Percentiles rank a stretch among this genome's conserved stretches.
These are phyloP conservation scores for Dipteronia sinensis DNA, from an alignment of 345 rosid species.

Conservation along the genomic window DNA sequence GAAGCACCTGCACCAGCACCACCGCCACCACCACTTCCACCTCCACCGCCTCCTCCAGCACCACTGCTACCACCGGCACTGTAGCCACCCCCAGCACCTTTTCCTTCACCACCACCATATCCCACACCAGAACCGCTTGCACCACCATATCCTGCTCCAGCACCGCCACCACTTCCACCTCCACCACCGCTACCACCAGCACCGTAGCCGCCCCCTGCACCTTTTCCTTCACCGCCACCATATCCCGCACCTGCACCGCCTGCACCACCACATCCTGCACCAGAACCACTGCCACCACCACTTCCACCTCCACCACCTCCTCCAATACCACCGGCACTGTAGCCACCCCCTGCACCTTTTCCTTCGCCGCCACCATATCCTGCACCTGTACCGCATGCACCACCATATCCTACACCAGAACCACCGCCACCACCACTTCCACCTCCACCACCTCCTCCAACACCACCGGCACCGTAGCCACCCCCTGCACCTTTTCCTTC, in stretches of 20 bases:
- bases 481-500: not conserved
- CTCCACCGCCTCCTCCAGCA: no score
- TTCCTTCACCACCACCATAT: slow-evolving; percentile 7
- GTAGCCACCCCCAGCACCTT: no score
- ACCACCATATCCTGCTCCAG: not conserved
- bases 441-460: slow-evolving; percentile 15
- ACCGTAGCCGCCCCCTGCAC: slow-evolving; percentile 17
- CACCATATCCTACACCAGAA: no score
- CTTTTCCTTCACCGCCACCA: no score
- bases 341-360: slow-evolving; percentile 19
- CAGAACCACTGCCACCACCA: slow-evolving; percentile 21
- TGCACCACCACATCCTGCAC: no score
- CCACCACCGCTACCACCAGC: slow-evolving; percentile 19
- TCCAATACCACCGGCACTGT: slow-evolving; percentile 33
- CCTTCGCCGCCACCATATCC: slow-evolving; percentile 23
- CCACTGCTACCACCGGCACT: no score
- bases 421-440: no score
- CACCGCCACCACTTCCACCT: slow-evolving; percentile 20
- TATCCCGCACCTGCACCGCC: no score
- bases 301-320: slow-evolving; percentile 26
- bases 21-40: slow-evolving; percentile 19
- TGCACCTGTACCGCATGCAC: slow-evolving; percentile 27
- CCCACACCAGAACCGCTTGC: not conserved
- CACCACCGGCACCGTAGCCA: slow-evolving; percentile 36
- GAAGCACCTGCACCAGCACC: slow-evolving; percentile 16